A percentile compares a stretch with the other conserved stretches of the same genome.
Evolutionary conservation across 1,139 yeast species (phyloP).

Genomic region (Candida labiduridarum): DNA sequence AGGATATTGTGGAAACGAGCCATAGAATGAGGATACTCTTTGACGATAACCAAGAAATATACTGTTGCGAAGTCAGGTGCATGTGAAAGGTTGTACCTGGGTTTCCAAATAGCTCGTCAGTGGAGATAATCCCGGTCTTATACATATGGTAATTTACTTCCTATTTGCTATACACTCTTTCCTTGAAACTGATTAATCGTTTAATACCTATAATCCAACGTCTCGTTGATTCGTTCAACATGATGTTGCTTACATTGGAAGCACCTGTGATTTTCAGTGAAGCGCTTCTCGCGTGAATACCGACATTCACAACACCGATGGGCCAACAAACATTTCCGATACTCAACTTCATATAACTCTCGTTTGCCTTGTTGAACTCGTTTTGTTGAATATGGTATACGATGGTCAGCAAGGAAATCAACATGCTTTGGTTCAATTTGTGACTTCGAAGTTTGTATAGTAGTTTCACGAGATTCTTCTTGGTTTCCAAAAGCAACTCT

Average conservation of each 20-base stretch:
- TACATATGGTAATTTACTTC: too few relatives aligned
- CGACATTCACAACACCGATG: slow-evolving; percentile 78
- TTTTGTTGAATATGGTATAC: slow-evolving; percentile 58
- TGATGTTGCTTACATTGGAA: slow-evolving; percentile 64
- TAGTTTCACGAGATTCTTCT: slow-evolving; percentile 60
- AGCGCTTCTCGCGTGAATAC: slow-evolving; percentile 76
- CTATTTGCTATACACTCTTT: slow-evolving; percentile 21
- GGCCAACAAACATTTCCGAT: slow-evolving; percentile 95
- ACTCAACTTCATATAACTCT: slow-evolving; percentile 72
- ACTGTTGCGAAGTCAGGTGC: too few relatives aligned
- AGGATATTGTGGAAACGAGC: too few relatives aligned
- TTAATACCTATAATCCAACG: slow-evolving; percentile 78
- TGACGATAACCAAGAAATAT: too few relatives aligned
- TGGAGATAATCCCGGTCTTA: too few relatives aligned
- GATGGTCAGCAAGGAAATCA: slow-evolving; percentile 62
- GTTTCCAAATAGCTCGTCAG: too few relatives aligned
- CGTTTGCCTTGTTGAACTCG: slow-evolving; percentile 60
- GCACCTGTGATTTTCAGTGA: slow-evolving; percentile 40
- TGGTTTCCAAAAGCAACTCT: slow-evolving; percentile 52
- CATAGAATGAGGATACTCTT: too few relatives aligned
- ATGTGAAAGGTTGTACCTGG: not conserved
- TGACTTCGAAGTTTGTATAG: slow-evolving; percentile 58
- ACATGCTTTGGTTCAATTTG: slow-evolving; percentile 43
- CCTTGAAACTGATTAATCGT: slow-evolving; percentile 63
- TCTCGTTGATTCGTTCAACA: slow-evolving; percentile 76